Percentiles rank a stretch among this genome's conserved stretches.
Conservation (phyloP, 83 land plant genomes). For the Thuja plicata region DNA sequence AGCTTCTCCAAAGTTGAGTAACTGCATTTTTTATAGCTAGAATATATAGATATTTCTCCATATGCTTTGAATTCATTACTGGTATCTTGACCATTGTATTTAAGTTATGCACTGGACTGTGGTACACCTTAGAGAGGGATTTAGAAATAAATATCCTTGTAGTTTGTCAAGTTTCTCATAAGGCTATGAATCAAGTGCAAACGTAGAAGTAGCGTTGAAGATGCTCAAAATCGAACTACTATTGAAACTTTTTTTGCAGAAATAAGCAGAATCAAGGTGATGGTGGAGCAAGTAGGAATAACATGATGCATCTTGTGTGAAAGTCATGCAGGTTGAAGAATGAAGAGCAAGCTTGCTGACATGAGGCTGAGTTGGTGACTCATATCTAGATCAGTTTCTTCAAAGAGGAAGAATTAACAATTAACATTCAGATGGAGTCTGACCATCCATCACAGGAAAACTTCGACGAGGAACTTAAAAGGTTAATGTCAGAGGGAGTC, state of each 20-base stretch:
- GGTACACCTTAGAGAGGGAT: constrained; percentile 89
- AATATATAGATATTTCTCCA: constrained; percentile 79
- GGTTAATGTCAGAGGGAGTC: too few species aligned
- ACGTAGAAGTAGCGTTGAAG: constrained; percentile 90
- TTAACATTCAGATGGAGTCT: too few species aligned
- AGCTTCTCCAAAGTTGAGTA: constrained; percentile 79
- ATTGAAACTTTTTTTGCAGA: constrained; percentile 40
- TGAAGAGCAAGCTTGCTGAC: too few species aligned
- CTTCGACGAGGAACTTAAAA: too few species aligned
- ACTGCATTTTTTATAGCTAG: constrained; percentile 93
- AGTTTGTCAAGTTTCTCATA: constrained; percentile 98
- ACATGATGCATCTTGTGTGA: constrained; percentile 32
- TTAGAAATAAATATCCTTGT: constrained; percentile 73
- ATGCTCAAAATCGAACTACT: constrained; percentile 66
- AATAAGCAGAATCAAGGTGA: constrained; percentile 42
- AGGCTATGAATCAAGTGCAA: constrained; percentile 95
- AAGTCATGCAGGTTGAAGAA: too few species aligned
- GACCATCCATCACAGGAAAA: too few species aligned
- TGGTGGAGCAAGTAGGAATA: constrained; percentile 39
- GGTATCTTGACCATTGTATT: constrained; percentile 98
- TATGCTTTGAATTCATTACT: constrained; percentile 99
- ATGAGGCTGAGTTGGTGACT: too few species aligned
- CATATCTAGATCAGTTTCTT: too few species aligned
- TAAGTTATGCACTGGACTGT: constrained; percentile 97
- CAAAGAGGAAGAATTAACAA: too few species aligned